Percentiles rank a stretch among this genome's conserved stretches.
Conservation (phyloP, 164 flowering plant genomes). For the Saururus chinensis region DNA sequence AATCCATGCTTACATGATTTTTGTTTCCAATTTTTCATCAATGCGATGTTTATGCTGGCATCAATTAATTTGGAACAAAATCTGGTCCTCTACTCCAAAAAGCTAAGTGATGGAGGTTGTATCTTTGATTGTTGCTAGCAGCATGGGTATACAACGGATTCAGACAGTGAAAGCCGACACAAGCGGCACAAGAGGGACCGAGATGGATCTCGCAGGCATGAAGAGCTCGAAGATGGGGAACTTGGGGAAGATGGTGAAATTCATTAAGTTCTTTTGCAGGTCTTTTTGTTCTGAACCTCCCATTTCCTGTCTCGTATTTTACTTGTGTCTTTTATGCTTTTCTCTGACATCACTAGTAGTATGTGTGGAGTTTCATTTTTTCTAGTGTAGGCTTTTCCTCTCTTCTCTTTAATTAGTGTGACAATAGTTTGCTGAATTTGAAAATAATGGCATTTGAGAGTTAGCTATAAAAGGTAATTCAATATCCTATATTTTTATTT, state of each 20-base stretch:
- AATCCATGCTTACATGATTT: not conserved
- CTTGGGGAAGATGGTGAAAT: conserved; percentile 94
- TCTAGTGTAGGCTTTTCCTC: no score
- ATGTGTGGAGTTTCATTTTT: no score
- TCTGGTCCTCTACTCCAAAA: not conserved
- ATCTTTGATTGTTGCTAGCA: conserved; percentile 12
- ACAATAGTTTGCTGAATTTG: no score
- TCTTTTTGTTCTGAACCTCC: not conserved
- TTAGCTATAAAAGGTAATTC: no score
- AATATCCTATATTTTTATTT: no score
- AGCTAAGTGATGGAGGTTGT: not conserved
- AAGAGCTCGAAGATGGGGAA: conserved; percentile 99
- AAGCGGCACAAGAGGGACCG: conserved; percentile 77
- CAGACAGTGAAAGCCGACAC: conserved; percentile 76
- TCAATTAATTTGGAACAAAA: not conserved
- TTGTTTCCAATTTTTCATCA: not conserved
- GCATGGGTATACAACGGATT: conserved; percentile 69
- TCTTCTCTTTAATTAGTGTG: no score
- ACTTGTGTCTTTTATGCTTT: not conserved
- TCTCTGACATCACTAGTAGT: no score
- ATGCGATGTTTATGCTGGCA: not conserved
- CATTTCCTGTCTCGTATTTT: not conserved
- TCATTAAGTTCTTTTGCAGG: conserved; percentile 21
- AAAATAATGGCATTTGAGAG: no score
- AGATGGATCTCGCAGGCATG: conserved; percentile 70